Evolutionary conservation across 192 early-diverging fungal species (phyloP).

Genomic region (Entomortierella lignicola): DNA sequence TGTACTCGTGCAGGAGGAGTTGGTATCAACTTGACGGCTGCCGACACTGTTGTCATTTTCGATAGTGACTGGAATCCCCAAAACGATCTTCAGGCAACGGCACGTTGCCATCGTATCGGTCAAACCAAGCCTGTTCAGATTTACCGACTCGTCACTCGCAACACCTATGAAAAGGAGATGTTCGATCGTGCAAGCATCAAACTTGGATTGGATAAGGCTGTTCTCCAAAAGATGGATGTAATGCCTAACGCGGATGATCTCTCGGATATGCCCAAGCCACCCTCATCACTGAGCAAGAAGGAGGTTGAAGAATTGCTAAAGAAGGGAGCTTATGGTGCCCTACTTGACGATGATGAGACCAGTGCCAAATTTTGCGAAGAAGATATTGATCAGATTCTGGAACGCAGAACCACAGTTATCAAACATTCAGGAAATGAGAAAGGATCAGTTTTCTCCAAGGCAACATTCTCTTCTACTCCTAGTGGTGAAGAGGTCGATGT

Average conservation of each 20-base stretch:
- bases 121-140: slow-evolving; percentile 88
- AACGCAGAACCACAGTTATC: slow-evolving; percentile 82
- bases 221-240: slow-evolving; percentile 84
- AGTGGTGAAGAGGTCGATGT: slow-evolving; percentile 71
- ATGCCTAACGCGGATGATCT: slow-evolving; percentile 59
- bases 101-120: slow-evolving; percentile 89
- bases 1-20: slow-evolving; percentile 91
- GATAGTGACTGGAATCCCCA: slow-evolving; percentile 93
- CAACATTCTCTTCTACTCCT: slow-evolving; percentile 69
- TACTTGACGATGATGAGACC: slow-evolving; percentile 83
- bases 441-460: slow-evolving; percentile 90
- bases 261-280: slow-evolving; percentile 59
- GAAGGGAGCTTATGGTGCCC: slow-evolving; percentile 90
- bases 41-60: slow-evolving; percentile 90
- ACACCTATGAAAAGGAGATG: slow-evolving; percentile 93
- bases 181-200: slow-evolving; percentile 93
- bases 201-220: slow-evolving; percentile 83
- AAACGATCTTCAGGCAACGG: slow-evolving; percentile 90
- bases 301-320: slow-evolving; percentile 89
- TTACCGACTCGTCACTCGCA: slow-evolving; percentile 80
- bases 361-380: slow-evolving; percentile 86
- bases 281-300: slow-evolving; percentile 72
- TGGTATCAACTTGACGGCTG: slow-evolving; percentile 90
- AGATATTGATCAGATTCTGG: slow-evolving; percentile 90
- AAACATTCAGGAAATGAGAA: slow-evolving; percentile 75